Evolutionary conservation across 768 basidiomycete species (phyloP), one percentile per base, ranked within the genome.

Genomic region (Melanogaster broomeanus): DNA sequence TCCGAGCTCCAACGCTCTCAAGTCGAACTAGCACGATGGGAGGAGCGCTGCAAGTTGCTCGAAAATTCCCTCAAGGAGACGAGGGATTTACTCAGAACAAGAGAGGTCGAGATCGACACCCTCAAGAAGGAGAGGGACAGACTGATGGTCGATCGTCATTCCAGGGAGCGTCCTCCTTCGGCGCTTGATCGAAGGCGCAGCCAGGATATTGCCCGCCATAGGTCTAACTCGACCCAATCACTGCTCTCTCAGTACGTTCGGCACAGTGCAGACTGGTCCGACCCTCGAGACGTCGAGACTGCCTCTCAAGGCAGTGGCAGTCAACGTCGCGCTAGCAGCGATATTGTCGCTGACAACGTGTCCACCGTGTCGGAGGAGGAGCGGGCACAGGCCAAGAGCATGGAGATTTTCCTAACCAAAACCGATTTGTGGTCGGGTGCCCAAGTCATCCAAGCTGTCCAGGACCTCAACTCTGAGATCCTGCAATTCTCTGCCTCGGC

Each of bases 381-480:
- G 38, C 74, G 73, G 11, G 85, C 84, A 12, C 80, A 83, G 30
- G 56, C 72, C 35, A 81, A 79, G 51, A 80, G 82, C 61, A 67
- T 74, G 49, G 89, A 90, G 62, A 73, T 77, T 19, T 90, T 84
- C 67, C 77, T 90, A 71, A 87, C 87, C 15, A 84, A 87, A 53
- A 83, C 81, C 28, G 88, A 90, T 66, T 61, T 67, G 27, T 88
- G 84, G 85, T 88, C 87, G 2, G 88, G 88, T 12, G 83, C 86
- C 1, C 87, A 89, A 63, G 77, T 90, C 64, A 79, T 90, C 42
- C 87, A 90, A 62, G 83, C 86, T 3, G 82, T 90, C 13, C 84
- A 87, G 56, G 88, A 90, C 60, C 77, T 90, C 65, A 90, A 90
- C 63, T 82, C 85, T 0, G 88, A 90, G 67, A 85, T 90, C 52